phyloP scores from a whole-genome alignment of 805 yeast genomes.

The Hanseniaspora mollemarum region DNA sequence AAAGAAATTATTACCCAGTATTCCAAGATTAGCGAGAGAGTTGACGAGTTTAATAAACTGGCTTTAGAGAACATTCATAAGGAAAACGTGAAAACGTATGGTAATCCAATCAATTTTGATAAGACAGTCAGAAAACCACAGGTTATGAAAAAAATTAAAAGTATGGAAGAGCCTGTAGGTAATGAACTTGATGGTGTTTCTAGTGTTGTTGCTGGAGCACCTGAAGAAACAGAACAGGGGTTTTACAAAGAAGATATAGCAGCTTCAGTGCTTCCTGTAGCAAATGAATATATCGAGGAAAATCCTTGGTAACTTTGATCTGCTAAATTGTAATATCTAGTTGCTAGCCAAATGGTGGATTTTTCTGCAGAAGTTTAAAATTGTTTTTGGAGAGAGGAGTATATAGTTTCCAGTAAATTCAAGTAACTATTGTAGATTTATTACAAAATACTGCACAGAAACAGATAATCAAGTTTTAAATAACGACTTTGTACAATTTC shows the following conservation, averaged over 20 bases:
- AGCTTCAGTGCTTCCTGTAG: slow-evolving; percentile 32
- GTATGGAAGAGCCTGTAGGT: slow-evolving; percentile 18
- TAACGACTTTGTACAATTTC: neutral
- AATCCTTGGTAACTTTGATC: slow-evolving; percentile 49
- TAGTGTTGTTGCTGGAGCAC: slow-evolving; percentile 27
- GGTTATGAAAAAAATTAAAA: slow-evolving; percentile 13
- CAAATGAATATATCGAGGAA: slow-evolving; percentile 40
- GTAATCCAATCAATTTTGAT: slow-evolving; percentile 31
- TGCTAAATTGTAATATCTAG: too few species aligned
- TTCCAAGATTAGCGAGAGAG: neutral
- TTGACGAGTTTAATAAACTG: neutral
- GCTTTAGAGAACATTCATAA: slow-evolving; percentile 17
- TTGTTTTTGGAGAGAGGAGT: neutral
- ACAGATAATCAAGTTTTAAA: too few species aligned
- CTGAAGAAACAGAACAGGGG: too few species aligned
- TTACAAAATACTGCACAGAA: neutral
- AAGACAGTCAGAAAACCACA: slow-evolving; percentile 17
- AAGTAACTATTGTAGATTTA: too few species aligned
- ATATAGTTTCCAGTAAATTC: neutral
- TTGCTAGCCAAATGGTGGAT: too few species aligned
- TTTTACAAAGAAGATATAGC: neutral
- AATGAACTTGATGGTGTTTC: slow-evolving; percentile 16
- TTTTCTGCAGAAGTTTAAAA: neutral
- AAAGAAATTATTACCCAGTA: neutral
- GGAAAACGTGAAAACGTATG: slow-evolving; percentile 40